Evolutionary conservation across 139 green algal genomes (phyloP), one percentile per base, ranked within the genome.

Genomic region (Chlorokybus atmophyticus): DNA sequence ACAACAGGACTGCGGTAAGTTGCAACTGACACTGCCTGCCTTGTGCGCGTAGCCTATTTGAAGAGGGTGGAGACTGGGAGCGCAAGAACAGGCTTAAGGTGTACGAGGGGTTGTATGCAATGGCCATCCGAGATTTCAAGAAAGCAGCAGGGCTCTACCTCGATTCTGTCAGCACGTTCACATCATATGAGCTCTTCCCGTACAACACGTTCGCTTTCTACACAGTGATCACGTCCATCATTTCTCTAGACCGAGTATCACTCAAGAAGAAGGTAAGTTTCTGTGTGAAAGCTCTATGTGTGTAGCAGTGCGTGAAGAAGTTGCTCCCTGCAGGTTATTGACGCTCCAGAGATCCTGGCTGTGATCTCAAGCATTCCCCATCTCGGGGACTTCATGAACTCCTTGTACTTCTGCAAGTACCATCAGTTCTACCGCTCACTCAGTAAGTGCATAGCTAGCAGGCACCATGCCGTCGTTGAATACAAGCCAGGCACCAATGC

Each of bases 61-160:
- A 82, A 26, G 74, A 85, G 26, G 88, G 74, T 2, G 91, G 85
- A 1, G 92, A 99, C 81, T 99, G 92, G 92, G 92, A 99, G 82
- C 79, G 89, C 48, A 95, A 95, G 65, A 99, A 99, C 76, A 82
- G 84, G 47, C 82, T 99, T 52, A 98, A 96, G 78, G 90, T 99
- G 64, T 99, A 99, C 63, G 86, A 98, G 62, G 85, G 82, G 0
- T 53, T 95, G 17, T 86, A 85, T 67, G 64, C 73, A 2, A 83
- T 94, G 71, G 83, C 85, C 58, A 85, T 67, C 2, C 72, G 92
- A 0, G 68, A 93, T 65, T 90, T 96, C 68, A 79, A 85, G 44
- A 47, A 74, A 5, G 88, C 90, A 3, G 83, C 85, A 0, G 61
- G 80, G 40, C 81, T 95, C 25, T 86, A 98, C 62, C 80, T 97